Evolutionary conservation across 345 rosid genomes (phyloP).

Genomic region (Litchi chinensis): DNA sequence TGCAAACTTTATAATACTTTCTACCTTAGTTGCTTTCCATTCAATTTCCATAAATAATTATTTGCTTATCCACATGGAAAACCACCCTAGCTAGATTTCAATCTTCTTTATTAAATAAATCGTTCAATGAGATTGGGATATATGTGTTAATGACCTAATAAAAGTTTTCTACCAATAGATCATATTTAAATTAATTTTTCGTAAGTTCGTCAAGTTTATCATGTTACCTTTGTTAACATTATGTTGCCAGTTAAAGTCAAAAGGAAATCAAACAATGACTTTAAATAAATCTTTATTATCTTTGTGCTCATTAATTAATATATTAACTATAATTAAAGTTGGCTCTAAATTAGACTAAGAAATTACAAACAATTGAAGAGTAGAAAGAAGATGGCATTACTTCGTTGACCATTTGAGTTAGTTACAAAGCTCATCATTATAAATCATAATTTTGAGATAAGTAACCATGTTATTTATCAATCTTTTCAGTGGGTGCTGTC

Average conservation of each 20-base stretch:
- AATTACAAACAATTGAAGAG: neutral
- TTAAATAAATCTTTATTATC: neutral
- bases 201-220: too few relatives aligned
- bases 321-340: neutral
- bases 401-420: neutral
- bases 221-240: neutral
- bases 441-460: neutral
- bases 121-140: too few relatives aligned
- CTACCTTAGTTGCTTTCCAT: neutral
- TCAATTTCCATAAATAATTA: neutral
- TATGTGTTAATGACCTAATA: too few relatives aligned
- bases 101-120: neutral
- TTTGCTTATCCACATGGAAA: neutral
- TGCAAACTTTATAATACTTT: neutral
- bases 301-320: neutral
- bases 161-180: too few relatives aligned
- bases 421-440: neutral
- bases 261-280: neutral
- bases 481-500: neutral
- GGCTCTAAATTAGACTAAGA: neutral
- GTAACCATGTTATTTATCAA: neutral
- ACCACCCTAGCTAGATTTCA: neutral
- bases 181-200: too few relatives aligned
- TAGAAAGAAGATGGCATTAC: neutral
- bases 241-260: neutral